These are phyloP conservation scores for Abelmoschus esculentus DNA, from an alignment of 345 rosid genomes.

Conservation along the genomic window DNA sequence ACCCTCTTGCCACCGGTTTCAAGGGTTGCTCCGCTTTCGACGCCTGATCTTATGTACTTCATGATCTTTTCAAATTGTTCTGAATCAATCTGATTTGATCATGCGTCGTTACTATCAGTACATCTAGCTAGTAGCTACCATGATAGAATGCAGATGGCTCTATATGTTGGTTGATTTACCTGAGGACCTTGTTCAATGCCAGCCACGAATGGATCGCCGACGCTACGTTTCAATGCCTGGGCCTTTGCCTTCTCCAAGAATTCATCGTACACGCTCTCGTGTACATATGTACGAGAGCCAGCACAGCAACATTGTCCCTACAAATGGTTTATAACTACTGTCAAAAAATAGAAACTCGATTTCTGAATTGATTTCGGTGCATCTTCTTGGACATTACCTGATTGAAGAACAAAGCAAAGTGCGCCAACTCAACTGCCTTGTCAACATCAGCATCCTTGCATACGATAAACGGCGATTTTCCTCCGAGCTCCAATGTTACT, in stretches of 20 bases:
- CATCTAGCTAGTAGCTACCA: not conserved
- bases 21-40: conserved; percentile 62
- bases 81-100: conserved; percentile 38
- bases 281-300: conserved; percentile 76
- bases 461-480: no score
- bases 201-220: conserved; percentile 59
- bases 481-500: no score
- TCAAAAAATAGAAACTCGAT: not conserved
- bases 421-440: no score
- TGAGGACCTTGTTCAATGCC: conserved; percentile 76
- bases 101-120: not conserved
- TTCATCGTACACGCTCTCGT: conserved; percentile 51
- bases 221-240: conserved; percentile 40
- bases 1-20: conserved; percentile 58
- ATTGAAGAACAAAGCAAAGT: no score
- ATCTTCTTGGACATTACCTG: conserved; percentile 23
- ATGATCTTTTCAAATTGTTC: conserved; percentile 54
- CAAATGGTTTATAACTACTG: not conserved
- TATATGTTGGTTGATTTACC: conserved; percentile 25
- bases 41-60: conserved; percentile 43
- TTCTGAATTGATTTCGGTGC: not conserved
- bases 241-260: conserved; percentile 58
- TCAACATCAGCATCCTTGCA: no score
- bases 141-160: not conserved
- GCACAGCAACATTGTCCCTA: conserved; percentile 78